Evolutionary conservation across 2,329 filamentous ascomycete genomes (phyloP).

Genomic region (Paramyrothecium sp.): DNA sequence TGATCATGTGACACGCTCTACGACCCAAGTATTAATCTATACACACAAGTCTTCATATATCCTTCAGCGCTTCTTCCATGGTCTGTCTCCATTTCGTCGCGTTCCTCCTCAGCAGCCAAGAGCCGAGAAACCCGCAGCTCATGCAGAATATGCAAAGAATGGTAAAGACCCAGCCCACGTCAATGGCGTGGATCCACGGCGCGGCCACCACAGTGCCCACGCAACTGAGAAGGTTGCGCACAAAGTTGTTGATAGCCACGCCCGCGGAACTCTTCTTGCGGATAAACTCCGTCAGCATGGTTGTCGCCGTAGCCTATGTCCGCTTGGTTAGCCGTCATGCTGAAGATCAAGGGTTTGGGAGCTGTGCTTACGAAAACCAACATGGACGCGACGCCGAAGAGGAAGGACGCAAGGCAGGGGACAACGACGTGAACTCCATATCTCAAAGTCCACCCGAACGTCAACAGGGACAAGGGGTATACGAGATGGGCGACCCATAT

Average conservation of each 20-base stretch:
- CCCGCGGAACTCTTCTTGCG: conserved; percentile 68
- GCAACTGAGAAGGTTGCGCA: conserved; percentile 75
- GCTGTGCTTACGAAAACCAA: conserved; percentile 62
- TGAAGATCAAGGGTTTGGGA: not conserved
- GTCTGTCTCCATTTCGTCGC: conserved; percentile 60
- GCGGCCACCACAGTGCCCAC: conserved; percentile 68
- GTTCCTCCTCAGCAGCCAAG: conserved; percentile 61
- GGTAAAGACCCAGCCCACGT: conserved; percentile 76
- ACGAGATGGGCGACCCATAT: conserved; percentile 71
- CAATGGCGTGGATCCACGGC: conserved; percentile 68
- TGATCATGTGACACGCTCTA: not conserved
- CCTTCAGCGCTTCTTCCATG: conserved; percentile 54
- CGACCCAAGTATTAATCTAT: not conserved
- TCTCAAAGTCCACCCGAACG: conserved; percentile 74
- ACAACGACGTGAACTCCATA: conserved; percentile 65
- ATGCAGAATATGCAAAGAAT: conserved; percentile 51
- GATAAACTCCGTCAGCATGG: conserved; percentile 85
- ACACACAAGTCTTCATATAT: conserved; percentile 8
- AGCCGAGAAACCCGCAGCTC: conserved; percentile 52
- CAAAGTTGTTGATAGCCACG: conserved; percentile 79
- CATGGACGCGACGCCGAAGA: conserved; percentile 78
- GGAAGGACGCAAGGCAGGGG: conserved; percentile 63
- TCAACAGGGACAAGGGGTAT: conserved; percentile 68
- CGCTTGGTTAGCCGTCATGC: conserved; percentile 7
- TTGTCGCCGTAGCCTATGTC: conserved; percentile 60